Conservation (phyloP, 306 rosid species). For the Comarum palustre region DNA sequence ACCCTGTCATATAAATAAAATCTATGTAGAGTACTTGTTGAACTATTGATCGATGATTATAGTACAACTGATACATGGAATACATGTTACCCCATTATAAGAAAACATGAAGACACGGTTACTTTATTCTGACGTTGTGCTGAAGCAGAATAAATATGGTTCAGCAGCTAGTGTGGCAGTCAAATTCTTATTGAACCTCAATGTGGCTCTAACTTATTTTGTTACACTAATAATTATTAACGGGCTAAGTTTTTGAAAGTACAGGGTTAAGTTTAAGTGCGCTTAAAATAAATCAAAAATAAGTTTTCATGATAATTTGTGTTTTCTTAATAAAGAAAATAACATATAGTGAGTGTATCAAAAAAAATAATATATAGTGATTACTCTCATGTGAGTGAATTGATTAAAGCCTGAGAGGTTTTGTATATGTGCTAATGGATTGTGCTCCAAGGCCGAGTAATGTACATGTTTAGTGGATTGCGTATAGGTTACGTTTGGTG, state of each 20-base stretch:
- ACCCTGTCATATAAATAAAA: background rate
- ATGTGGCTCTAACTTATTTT: background rate
- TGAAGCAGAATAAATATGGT: background rate
- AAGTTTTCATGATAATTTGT: background rate
- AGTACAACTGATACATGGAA: background rate
- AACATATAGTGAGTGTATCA: background rate
- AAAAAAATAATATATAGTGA: background rate
- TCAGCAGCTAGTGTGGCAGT: background rate
- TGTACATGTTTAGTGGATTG: background rate
- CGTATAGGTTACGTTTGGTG: background rate
- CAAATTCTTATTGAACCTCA: background rate
- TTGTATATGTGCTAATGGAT: background rate
- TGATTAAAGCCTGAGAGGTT: background rate
- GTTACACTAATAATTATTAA: background rate
- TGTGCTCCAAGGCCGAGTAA: background rate
- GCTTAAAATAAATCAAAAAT: background rate
- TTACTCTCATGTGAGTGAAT: background rate
- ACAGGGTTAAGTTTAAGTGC: background rate
- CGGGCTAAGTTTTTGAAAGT: background rate
- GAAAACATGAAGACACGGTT: background rate
- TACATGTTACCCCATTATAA: background rate
- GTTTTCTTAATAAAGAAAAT: background rate
- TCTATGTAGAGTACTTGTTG: background rate
- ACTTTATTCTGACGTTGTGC: background rate
- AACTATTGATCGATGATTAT: background rate